Conservation (phyloP, 2,329 filamentous ascomycete species). For the Xylariaceae sp. region DNA sequence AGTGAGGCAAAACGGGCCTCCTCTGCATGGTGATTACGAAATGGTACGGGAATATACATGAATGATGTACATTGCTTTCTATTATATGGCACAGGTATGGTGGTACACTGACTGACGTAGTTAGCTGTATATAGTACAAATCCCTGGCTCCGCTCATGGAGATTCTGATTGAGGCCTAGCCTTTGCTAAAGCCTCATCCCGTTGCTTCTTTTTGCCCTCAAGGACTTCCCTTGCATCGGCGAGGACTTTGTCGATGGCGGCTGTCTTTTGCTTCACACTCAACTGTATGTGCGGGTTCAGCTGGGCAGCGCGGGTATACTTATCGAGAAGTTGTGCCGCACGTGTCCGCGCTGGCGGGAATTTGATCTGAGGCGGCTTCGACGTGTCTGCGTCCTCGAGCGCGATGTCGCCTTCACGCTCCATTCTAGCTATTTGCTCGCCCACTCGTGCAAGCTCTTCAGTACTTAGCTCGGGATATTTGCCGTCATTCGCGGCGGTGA, state of each 20-base stretch:
- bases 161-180: background rate
- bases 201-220: background rate
- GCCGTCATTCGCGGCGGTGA: slow-evolving; percentile 22
- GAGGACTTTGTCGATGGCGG: slow-evolving; percentile 31
- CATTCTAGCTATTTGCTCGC: slow-evolving; percentile 25
- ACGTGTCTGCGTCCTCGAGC: slow-evolving; percentile 42
- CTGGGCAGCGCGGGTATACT: background rate
- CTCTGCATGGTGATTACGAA: too few relatives aligned
- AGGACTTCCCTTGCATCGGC: slow-evolving; percentile 1
- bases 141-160: too few relatives aligned
- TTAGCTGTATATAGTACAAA: too few relatives aligned
- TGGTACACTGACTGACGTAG: too few relatives aligned
- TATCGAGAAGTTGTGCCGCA: slow-evolving; percentile 25
- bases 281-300: background rate
- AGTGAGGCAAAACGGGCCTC: too few relatives aligned
- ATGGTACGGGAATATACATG: too few relatives aligned
- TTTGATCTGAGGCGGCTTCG: slow-evolving; percentile 8
- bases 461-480: slow-evolving; percentile 1
- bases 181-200: background rate
- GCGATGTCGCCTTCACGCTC: slow-evolving; percentile 30
- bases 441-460: slow-evolving; percentile 9
- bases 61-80: too few relatives aligned
- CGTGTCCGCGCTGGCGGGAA: slow-evolving; percentile 25
- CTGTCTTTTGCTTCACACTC: slow-evolving; percentile 26
- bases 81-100: too few relatives aligned